Evolutionary conservation across 2,329 filamentous ascomycete genomes (phyloP), one percentile per base, ranked within the genome.

Genomic region (Coleophoma crateriformis): DNA sequence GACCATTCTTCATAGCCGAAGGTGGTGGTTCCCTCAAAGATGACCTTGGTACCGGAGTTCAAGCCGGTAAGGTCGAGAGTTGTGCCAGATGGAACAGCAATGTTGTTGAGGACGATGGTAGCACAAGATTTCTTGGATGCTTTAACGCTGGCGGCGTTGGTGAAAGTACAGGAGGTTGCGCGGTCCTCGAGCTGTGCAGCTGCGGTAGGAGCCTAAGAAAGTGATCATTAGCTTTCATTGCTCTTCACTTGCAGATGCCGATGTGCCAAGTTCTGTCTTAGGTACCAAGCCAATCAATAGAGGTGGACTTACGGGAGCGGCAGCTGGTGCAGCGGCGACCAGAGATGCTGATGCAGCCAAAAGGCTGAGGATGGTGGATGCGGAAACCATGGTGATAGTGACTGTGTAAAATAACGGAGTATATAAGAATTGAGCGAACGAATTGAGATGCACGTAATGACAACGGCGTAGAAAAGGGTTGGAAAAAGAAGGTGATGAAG

Each of bases 41-140:
- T 57, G 48, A 54, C 56, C 33, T 50, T 37, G 34, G 78, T 79
- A 53, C 73, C 75, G 20, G 67, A 60, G 6, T 71, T 70, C 38
- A 82, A 69, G 19, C 69, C 66, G 14, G 77, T 78, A 48, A 84
- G 61, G 58, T 83, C 78, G 2, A 84, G 71, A 3, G 79, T 82
- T 17, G 68, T 67, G 20, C 79, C 79, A 5, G 78, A 73, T 2
- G 81, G 81, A 14, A 84, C 79, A 20, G 65, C 65, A 46, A 84
- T 74, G 54, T 72, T 69, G 53, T 70, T 70, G 27, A 84, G 68
- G 20, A 73, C 66, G 51, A 84, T 81, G 47, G 68, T 72, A 10
- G 76, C 67, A 67, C 81, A 84, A 11, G 69, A 69, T 3, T 60
- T 57, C 65, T 79, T 78, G 60, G 68, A 68, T 50, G 69, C 68